Evolutionary conservation across 2,329 filamentous ascomycete genomes (phyloP).

Genomic region (Pyricularia sp.): DNA sequence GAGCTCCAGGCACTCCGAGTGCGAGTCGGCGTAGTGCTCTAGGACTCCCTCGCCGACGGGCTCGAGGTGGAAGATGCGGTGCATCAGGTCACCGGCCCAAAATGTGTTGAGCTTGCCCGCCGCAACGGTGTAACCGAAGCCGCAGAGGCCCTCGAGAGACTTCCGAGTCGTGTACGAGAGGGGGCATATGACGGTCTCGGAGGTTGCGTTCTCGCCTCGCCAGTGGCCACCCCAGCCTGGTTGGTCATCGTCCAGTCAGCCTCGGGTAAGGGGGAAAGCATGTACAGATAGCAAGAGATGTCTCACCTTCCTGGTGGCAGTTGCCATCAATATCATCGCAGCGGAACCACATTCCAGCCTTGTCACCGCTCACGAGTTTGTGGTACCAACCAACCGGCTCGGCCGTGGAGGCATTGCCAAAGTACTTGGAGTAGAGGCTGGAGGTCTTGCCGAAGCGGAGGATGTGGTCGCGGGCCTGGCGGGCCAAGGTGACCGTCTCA

Average conservation of each 20-base stretch:
- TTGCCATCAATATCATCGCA: constrained; percentile 58
- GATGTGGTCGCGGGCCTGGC: constrained; percentile 50
- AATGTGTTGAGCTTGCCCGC: constrained; percentile 42
- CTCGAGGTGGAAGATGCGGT: constrained; percentile 52
- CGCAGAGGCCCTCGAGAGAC: constrained; percentile 46
- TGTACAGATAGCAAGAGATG: neutral
- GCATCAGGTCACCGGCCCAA: constrained; percentile 54
- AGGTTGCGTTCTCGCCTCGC: constrained; percentile 50
- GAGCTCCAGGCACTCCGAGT: constrained; percentile 38
- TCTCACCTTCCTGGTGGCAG: constrained; percentile 35
- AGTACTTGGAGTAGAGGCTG: constrained; percentile 51
- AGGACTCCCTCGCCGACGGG: constrained; percentile 44
- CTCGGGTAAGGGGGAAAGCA: neutral
- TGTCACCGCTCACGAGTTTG: constrained; percentile 44
- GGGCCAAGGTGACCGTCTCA: constrained; percentile 43
- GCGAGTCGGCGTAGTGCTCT: constrained; percentile 49
- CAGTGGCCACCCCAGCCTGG: constrained; percentile 55
- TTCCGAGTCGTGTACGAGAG: constrained; percentile 45
- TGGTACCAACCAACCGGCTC: constrained; percentile 50
- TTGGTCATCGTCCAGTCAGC: neutral
- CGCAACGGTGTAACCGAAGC: constrained; percentile 48
- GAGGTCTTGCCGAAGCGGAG: constrained; percentile 43
- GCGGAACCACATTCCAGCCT: constrained; percentile 44
- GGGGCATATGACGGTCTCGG: constrained; percentile 57
- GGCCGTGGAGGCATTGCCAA: constrained; percentile 44